Evolutionary conservation across 768 basidiomycete genomes (phyloP).

Genomic region (Guyanaporus albipodus): DNA sequence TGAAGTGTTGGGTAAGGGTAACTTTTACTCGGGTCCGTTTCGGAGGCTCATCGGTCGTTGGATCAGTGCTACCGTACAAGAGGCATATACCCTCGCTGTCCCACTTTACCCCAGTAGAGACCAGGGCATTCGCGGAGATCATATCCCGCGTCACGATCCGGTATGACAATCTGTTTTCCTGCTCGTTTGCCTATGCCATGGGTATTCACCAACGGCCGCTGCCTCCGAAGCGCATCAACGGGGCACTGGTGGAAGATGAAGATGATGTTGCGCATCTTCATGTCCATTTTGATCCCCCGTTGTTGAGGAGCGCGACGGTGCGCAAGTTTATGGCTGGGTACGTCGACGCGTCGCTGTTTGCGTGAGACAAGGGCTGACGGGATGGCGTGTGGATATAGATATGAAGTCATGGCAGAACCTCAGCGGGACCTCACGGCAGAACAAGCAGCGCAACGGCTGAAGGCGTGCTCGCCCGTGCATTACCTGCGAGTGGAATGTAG

Average conservation of each 20-base stretch:
- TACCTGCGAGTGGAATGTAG: constrained; percentile 33
- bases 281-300: constrained; percentile 81
- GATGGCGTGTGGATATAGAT: constrained; percentile 47
- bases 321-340: constrained; percentile 90
- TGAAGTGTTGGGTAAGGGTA: constrained; percentile 61
- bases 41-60: background rate
- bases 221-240: constrained; percentile 36
- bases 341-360: constrained; percentile 23
- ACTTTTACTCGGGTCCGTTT: background rate
- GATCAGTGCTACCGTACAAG: constrained; percentile 66
- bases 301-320: constrained; percentile 76
- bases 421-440: constrained; percentile 90
- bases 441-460: constrained; percentile 69
- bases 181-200: constrained; percentile 93
- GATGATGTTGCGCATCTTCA: constrained; percentile 74
- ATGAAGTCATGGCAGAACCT: constrained; percentile 86
- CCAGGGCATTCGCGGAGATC: constrained; percentile 59
- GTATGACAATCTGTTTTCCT: constrained; percentile 78
- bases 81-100: constrained; percentile 74
- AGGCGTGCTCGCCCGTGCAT: constrained; percentile 55
- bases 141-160: constrained; percentile 59
- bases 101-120: constrained; percentile 60
- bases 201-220: constrained; percentile 85
- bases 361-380: constrained; percentile 1
- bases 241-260: constrained; percentile 33